These are phyloP conservation scores for Neonectria hederae DNA, from an alignment of 2,329 filamentous ascomycete species.

Conservation along the genomic window DNA sequence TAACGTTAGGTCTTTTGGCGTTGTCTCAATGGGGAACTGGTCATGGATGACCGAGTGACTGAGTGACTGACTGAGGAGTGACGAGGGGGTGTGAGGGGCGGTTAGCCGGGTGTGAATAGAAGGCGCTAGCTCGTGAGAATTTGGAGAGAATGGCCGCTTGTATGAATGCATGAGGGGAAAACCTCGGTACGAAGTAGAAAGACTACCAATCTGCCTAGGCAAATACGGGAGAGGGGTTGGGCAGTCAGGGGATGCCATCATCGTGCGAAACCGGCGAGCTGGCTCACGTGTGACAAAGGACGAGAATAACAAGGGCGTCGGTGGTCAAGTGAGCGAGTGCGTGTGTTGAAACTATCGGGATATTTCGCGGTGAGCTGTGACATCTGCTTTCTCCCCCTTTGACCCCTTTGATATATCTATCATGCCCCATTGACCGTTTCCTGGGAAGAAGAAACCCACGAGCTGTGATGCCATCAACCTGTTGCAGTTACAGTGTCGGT, in stretches of 20 bases:
- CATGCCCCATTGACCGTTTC: not conserved
- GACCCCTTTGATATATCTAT: not conserved
- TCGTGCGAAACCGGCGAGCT: slow-evolving; percentile 23
- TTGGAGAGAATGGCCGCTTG: slow-evolving; percentile 7
- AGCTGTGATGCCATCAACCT: not conserved
- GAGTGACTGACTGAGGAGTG: slow-evolving; percentile 1
- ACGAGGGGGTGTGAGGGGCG: slow-evolving; percentile 8
- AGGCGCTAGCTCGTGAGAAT: slow-evolving; percentile 30
- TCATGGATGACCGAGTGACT: not conserved
- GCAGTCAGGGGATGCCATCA: slow-evolving; percentile 11
- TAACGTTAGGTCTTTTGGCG: not conserved
- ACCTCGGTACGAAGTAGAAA: too few relatives aligned
- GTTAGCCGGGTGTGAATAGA: slow-evolving; percentile 23
- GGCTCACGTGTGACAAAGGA: slow-evolving; percentile 34
- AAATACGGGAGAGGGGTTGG: not conserved
- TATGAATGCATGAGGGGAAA: slow-evolving; percentile 9
- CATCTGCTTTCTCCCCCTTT: too few relatives aligned
- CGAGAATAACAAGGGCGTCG: slow-evolving; percentile 13
- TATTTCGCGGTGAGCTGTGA: slow-evolving; percentile 10
- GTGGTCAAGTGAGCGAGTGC: slow-evolving; percentile 28
- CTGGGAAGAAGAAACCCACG: not conserved
- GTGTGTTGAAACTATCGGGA: slow-evolving; percentile 27
- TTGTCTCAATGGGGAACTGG: not conserved
- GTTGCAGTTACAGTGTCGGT: not conserved
- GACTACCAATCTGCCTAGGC: too few relatives aligned